Evolutionary conservation across 129 eudicot species (phyloP).

Genomic region (Calendula officinalis): DNA sequence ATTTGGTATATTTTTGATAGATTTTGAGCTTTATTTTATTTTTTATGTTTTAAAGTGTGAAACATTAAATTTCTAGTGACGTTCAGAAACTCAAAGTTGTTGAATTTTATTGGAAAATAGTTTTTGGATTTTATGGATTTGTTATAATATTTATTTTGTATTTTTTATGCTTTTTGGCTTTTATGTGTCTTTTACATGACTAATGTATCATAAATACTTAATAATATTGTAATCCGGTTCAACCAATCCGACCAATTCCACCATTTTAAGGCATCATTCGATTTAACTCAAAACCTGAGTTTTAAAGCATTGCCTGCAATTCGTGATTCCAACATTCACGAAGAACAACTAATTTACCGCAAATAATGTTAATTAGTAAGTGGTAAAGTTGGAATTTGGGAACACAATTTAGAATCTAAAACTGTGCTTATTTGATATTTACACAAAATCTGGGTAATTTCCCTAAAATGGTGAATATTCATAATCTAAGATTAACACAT

Average conservation of each 20-base stretch:
- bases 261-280: neutral
- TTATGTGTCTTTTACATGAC: neutral
- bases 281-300: too few relatives aligned
- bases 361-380: neutral
- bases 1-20: too few relatives aligned
- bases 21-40: too few relatives aligned
- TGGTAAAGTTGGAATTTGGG: neutral
- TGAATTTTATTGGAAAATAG: too few relatives aligned
- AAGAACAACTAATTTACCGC: neutral
- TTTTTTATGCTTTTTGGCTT: too few relatives aligned
- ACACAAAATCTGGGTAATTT: constrained; percentile 1
- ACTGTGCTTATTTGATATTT: neutral
- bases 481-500: constrained; percentile 1
- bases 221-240: too few relatives aligned
- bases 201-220: neutral
- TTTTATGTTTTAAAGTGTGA: too few relatives aligned
- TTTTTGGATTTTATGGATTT: too few relatives aligned
- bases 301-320: neutral
- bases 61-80: too few relatives aligned
- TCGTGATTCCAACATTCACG: neutral
- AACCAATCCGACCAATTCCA: too few relatives aligned
- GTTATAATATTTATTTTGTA: too few relatives aligned
- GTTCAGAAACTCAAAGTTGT: too few relatives aligned
- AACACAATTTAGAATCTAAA: neutral
- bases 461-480: constrained; percentile 7